A percentile compares a stretch with the other conserved stretches of the same genome.
These are phyloP conservation scores for Magnaporthiopsis incrustans DNA, from an alignment of 2,329 filamentous ascomycete species.

Conservation along the genomic window DNA sequence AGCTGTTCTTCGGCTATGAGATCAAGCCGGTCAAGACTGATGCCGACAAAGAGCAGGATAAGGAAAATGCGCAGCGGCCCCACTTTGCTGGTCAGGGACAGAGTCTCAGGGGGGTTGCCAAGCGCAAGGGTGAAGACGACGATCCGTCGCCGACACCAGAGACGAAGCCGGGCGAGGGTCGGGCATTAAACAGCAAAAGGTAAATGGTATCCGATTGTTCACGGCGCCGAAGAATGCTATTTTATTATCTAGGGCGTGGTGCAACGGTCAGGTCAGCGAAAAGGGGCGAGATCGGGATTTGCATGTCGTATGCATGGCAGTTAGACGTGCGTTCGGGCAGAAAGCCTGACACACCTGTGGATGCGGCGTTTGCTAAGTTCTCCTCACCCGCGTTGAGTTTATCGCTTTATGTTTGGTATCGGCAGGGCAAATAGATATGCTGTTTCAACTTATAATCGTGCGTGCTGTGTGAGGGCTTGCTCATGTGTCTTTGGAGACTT, in stretches of 20 bases:
- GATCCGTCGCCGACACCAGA: slow-evolving; percentile 38
- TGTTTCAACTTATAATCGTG: no score
- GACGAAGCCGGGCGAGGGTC: slow-evolving; percentile 38
- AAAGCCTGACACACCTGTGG: not conserved
- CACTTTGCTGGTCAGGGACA: slow-evolving; percentile 81
- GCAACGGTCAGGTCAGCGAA: not conserved
- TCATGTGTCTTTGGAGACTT: no score
- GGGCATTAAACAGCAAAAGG: slow-evolving; percentile 35
- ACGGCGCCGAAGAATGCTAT: not conserved
- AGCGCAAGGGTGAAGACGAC: slow-evolving; percentile 57
- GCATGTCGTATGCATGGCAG: not conserved
- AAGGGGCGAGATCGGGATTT: not conserved
- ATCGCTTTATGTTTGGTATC: no score
- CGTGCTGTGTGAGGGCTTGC: no score
- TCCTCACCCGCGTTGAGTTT: no score
- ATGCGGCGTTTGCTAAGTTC: not conserved
- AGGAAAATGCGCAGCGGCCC: slow-evolving; percentile 57
- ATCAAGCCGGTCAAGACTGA: slow-evolving; percentile 80
- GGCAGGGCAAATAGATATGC: no score
- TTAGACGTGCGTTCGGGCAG: not conserved
- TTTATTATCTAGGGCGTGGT: not conserved
- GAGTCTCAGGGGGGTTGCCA: slow-evolving; percentile 60
- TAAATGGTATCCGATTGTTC: not conserved
- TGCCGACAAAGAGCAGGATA: slow-evolving; percentile 60
- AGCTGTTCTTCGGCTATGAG: slow-evolving; percentile 95